Percentiles rank a stretch among this genome's conserved stretches.
These are phyloP conservation scores for Globisporangium mamillatum DNA, from an alignment of 352 stramenopile species.

Conservation along the genomic window DNA sequence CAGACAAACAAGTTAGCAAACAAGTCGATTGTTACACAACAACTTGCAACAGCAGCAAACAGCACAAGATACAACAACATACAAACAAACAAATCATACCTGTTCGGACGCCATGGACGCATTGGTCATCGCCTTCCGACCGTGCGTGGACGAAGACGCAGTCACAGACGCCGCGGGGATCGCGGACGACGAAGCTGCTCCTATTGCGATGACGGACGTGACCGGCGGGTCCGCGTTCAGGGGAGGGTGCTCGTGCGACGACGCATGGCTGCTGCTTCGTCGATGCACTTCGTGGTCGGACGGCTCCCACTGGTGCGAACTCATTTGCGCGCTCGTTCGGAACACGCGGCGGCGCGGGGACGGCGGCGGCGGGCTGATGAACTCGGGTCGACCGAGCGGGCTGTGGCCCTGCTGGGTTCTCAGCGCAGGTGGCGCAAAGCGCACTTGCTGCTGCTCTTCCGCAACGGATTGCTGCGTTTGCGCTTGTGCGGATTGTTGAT, in stretches of 20 bases:
- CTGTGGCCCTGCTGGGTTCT: constrained; percentile 7
- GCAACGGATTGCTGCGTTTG: constrained; percentile 6
- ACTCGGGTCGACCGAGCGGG: constrained; percentile 6
- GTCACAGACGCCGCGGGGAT: not conserved
- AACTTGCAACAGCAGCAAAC: not conserved
- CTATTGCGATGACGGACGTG: not conserved
- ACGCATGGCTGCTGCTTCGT: constrained; percentile 10
- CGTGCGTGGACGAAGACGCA: constrained; percentile 2
- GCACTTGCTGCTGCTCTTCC: constrained; percentile 14
- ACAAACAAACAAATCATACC: not conserved
- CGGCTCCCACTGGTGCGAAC: constrained; percentile 3
- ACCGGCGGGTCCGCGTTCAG: constrained; percentile 3
- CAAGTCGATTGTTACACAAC: not conserved
- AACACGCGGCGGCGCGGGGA: constrained; percentile 25
- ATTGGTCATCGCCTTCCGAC: constrained; percentile 6
- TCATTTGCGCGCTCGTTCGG: constrained; percentile 2
- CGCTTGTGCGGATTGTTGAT: not conserved
- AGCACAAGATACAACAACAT: not conserved
- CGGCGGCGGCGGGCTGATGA: constrained; percentile 1
- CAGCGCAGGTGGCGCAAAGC: not conserved
- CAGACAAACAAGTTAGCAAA: constrained; percentile 4
- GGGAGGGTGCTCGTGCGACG: constrained; percentile 8
- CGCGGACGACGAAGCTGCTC: not conserved
- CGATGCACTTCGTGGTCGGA: constrained; percentile 14
- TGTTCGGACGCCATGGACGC: constrained; percentile 6